Evolutionary conservation across 2,329 filamentous ascomycete species (phyloP).

Genomic region (Sporothrix schenckii): DNA sequence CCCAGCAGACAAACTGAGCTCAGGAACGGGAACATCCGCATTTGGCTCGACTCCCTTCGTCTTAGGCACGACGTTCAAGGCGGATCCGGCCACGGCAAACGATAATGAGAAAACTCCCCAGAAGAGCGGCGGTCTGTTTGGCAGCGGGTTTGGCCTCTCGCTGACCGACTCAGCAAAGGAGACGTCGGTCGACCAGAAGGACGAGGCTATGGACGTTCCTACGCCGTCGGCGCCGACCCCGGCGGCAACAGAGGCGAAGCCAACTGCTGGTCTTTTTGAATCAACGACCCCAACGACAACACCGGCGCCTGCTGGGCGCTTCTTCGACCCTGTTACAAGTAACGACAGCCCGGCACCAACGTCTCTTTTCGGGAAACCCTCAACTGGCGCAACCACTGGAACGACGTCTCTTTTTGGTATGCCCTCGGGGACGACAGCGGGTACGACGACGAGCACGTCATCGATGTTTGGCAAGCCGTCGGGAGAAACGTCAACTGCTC

Average conservation of each 20-base stretch:
- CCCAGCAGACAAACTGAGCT: conserved; percentile 47
- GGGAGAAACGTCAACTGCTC: neutral
- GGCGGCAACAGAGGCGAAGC: conserved; percentile 35
- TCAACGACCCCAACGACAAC: conserved; percentile 39
- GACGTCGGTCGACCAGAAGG: conserved; percentile 45
- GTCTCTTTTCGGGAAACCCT: conserved; percentile 31
- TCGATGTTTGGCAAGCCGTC: conserved; percentile 29
- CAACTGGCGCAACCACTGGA: conserved; percentile 10
- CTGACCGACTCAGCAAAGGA: conserved; percentile 45
- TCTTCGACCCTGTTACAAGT: conserved; percentile 35
- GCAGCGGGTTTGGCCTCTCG: conserved; percentile 62
- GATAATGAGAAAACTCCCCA: conserved; percentile 54
- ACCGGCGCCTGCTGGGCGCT: conserved; percentile 36
- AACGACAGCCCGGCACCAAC: conserved; percentile 17
- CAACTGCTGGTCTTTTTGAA: conserved; percentile 35
- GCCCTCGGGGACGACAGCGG: conserved; percentile 5
- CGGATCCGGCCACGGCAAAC: conserved; percentile 63
- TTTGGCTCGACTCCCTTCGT: conserved; percentile 65
- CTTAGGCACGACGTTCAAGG: conserved; percentile 68
- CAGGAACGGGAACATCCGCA: conserved; percentile 42
- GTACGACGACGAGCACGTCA: neutral
- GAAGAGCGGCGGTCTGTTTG: conserved; percentile 54
- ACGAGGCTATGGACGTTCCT: conserved; percentile 56
- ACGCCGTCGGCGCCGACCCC: conserved; percentile 38
- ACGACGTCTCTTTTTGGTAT: conserved; percentile 25